Evolutionary conservation across 805 yeast genomes (phyloP).

Genomic region (Ogataea philodendri): DNA sequence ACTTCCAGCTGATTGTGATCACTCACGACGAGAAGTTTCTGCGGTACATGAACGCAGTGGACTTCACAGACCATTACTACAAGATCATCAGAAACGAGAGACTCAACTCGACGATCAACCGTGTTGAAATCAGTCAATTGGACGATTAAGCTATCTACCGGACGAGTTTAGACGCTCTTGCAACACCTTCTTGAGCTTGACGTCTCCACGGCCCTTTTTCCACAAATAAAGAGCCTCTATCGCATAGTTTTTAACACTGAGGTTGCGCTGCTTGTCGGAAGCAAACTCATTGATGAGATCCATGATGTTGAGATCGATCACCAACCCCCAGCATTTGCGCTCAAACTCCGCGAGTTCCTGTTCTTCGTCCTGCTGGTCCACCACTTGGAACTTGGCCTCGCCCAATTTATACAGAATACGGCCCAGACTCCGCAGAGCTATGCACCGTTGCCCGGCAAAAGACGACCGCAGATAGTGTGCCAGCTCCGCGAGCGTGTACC

Average conservation of each 20-base stretch:
- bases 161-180: constrained; percentile 5
- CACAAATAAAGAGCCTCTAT: constrained; percentile 90
- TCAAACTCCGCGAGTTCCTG: constrained; percentile 45
- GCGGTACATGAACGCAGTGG: constrained; percentile 77
- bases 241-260: constrained; percentile 80
- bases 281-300: constrained; percentile 68
- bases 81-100: constrained; percentile 76
- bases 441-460: constrained; percentile 79
- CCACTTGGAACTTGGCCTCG: constrained; percentile 45
- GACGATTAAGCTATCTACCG: constrained; percentile 13
- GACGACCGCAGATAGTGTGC: constrained; percentile 76
- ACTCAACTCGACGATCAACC: constrained; percentile 70
- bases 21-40: constrained; percentile 95
- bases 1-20: constrained; percentile 91
- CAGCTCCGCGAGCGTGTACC: constrained; percentile 83
- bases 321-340: constrained; percentile 65
- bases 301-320: constrained; percentile 58
- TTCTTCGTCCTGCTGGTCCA: constrained; percentile 32
- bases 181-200: constrained; percentile 22
- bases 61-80: constrained; percentile 84
- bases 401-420: constrained; percentile 82
- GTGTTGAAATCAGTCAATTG: constrained; percentile 29
- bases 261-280: constrained; percentile 56
- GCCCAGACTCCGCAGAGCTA: constrained; percentile 85
- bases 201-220: constrained; percentile 54